Conservation (phyloP, 305 asterid species). For the Solanum chacoense region DNA sequence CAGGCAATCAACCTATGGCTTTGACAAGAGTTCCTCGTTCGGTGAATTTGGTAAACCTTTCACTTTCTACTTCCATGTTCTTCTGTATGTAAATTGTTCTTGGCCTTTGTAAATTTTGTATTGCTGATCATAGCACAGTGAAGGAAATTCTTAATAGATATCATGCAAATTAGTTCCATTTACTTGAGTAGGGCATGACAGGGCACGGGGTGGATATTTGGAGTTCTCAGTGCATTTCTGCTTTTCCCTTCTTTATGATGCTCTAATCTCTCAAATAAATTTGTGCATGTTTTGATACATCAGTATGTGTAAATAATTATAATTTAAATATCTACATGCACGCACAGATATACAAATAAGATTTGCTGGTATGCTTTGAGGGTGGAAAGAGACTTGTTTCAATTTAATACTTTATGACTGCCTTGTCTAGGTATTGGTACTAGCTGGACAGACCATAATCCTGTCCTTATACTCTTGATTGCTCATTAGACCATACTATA, state of each 20-base stretch:
- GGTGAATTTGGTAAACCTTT: constrained; percentile 65
- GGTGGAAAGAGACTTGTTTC: neutral
- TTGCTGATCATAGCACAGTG: neutral
- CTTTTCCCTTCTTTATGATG: neutral
- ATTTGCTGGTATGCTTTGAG: neutral
- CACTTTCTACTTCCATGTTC: constrained; percentile 7
- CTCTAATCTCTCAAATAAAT: neutral
- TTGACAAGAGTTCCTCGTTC: constrained; percentile 81
- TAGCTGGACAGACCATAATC: neutral
- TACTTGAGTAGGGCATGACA: neutral
- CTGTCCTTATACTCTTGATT: neutral
- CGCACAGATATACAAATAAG: neutral
- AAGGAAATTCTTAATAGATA: neutral
- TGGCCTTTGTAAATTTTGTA: neutral
- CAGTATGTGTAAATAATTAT: neutral
- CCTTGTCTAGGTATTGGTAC: neutral
- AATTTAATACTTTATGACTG: neutral
- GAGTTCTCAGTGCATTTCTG: neutral
- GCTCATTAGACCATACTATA: neutral
- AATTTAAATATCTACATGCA: neutral
- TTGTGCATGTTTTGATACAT: neutral
- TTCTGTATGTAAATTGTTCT: neutral
- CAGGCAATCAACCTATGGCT: constrained; percentile 43
- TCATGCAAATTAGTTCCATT: neutral
- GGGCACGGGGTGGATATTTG: neutral